These are phyloP conservation scores for Zymoseptoria passerinii DNA, from an alignment of 2,329 filamentous ascomycete genomes.

Conservation along the genomic window DNA sequence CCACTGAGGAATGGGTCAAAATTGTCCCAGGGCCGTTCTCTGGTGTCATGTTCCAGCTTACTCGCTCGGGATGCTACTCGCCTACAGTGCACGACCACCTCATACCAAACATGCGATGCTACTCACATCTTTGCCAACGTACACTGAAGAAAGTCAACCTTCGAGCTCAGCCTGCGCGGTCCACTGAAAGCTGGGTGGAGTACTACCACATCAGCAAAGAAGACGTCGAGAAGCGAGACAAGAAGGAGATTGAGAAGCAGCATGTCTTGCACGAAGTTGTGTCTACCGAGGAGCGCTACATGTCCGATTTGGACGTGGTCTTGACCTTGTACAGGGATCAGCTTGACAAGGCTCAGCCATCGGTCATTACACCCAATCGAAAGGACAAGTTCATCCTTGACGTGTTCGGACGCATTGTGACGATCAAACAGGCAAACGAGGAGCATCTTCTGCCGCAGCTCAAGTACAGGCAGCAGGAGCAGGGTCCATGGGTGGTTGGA, in stretches of 20 bases:
- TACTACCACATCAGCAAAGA: slow-evolving; percentile 81
- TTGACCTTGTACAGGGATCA: slow-evolving; percentile 78
- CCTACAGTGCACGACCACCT: slow-evolving; percentile 65
- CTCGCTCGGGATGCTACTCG: slow-evolving; percentile 84
- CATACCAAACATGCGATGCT: slow-evolving; percentile 64
- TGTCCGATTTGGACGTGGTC: slow-evolving; percentile 80
- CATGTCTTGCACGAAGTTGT: slow-evolving; percentile 95
- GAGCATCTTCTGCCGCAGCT: slow-evolving; percentile 86
- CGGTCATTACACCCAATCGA: slow-evolving; percentile 71
- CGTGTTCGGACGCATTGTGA: slow-evolving; percentile 86
- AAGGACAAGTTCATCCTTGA: slow-evolving; percentile 70
- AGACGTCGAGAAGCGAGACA: slow-evolving; percentile 59
- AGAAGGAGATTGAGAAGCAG: slow-evolving; percentile 86
- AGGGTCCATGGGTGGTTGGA: slow-evolving; percentile 86
- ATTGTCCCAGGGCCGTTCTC: slow-evolving; percentile 73
- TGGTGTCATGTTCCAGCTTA: slow-evolving; percentile 88
- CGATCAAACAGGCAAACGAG: slow-evolving; percentile 83
- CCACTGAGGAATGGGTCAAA: slow-evolving; percentile 96
- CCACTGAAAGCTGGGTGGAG: slow-evolving; percentile 73
- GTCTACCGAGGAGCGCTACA: slow-evolving; percentile 83
- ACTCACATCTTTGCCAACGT: slow-evolving; percentile 86
- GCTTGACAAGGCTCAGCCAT: slow-evolving; percentile 62
- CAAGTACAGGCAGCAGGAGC: slow-evolving; percentile 93
- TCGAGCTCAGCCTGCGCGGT: slow-evolving; percentile 58
- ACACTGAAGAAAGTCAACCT: slow-evolving; percentile 93